Evolutionary conservation across 768 basidiomycete genomes (phyloP).

Genomic region (Mycena chlorophos): DNA sequence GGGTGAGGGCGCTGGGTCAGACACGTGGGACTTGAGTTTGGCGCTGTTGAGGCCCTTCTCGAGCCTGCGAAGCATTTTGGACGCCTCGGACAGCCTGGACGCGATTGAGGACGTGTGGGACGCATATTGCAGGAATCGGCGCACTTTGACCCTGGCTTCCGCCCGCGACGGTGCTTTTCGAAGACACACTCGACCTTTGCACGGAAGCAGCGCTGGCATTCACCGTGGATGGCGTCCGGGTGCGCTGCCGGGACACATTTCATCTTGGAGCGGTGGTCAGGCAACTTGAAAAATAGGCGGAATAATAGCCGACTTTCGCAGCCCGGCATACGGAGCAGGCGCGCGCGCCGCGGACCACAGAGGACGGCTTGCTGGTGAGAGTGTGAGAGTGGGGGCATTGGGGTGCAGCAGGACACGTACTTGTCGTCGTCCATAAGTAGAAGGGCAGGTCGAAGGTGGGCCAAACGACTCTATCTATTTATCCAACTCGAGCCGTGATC

Average conservation of each 20-base stretch:
- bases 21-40: constrained; percentile 65
- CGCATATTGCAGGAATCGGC: constrained; percentile 24
- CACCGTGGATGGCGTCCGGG: constrained; percentile 80
- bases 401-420: constrained; percentile 8
- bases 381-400: not conserved
- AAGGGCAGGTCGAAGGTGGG: not conserved
- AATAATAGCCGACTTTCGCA: constrained; percentile 55
- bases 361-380: constrained; percentile 42
- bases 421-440: constrained; percentile 3
- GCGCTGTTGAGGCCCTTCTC: constrained; percentile 81
- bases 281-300: constrained; percentile 19
- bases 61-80: constrained; percentile 83
- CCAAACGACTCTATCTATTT: not conserved
- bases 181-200: constrained; percentile 81
- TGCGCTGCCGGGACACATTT: constrained; percentile 88
- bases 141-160: constrained; percentile 89
- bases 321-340: constrained; percentile 85
- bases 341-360: constrained; percentile 54
- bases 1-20: constrained; percentile 33
- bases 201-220: constrained; percentile 83
- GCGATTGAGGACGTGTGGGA: constrained; percentile 13
- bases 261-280: constrained; percentile 54
- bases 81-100: constrained; percentile 78
- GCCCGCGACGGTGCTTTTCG: constrained; percentile 85
- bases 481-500: not conserved